Conservation (phyloP, 805 yeast species). For the Millerago galiae region DNA sequence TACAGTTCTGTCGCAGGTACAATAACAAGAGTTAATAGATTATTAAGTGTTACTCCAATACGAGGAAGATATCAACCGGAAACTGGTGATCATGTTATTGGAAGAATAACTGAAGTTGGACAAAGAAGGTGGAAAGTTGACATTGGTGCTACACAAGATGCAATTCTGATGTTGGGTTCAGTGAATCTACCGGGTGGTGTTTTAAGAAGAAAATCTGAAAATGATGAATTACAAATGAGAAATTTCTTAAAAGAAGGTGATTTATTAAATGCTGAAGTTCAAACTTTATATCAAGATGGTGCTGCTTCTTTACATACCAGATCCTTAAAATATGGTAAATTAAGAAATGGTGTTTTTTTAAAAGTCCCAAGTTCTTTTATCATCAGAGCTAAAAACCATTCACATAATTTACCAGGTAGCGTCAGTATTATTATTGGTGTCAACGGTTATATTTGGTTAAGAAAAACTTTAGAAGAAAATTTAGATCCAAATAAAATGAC, state of each 20-base stretch:
- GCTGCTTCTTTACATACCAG: slow-evolving; percentile 92
- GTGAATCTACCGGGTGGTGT: slow-evolving; percentile 98
- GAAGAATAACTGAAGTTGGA: slow-evolving; percentile 91
- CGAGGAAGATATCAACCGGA: slow-evolving; percentile 88
- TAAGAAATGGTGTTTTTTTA: slow-evolving; percentile 82
- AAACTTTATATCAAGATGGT: slow-evolving; percentile 82
- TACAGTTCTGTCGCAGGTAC: slow-evolving; percentile 92
- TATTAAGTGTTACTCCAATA: slow-evolving; percentile 79
- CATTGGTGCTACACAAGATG: slow-evolving; percentile 92
- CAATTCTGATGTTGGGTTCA: slow-evolving; percentile 87
- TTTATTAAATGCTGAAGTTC: slow-evolving; percentile 91
- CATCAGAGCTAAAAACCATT: slow-evolving; percentile 80
- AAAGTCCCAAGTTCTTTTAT: slow-evolving; percentile 79
- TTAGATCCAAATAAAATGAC: slow-evolving; percentile 24
- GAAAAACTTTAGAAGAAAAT: slow-evolving; percentile 47
- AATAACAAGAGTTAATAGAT: slow-evolving; percentile 76
- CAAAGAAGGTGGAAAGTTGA: slow-evolving; percentile 95
- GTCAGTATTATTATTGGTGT: slow-evolving; percentile 88
- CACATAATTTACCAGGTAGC: slow-evolving; percentile 88
- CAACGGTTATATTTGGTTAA: slow-evolving; percentile 91
- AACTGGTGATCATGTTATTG: slow-evolving; percentile 94
- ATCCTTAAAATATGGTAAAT: slow-evolving; percentile 89
- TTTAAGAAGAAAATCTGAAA: slow-evolving; percentile 85
- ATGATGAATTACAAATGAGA: slow-evolving; percentile 96
- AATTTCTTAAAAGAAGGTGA: slow-evolving; percentile 93